These are phyloP conservation scores for Pythium rhizo-oryzae DNA, from an alignment of 352 stramenopile genomes.

Conservation along the genomic window DNA sequence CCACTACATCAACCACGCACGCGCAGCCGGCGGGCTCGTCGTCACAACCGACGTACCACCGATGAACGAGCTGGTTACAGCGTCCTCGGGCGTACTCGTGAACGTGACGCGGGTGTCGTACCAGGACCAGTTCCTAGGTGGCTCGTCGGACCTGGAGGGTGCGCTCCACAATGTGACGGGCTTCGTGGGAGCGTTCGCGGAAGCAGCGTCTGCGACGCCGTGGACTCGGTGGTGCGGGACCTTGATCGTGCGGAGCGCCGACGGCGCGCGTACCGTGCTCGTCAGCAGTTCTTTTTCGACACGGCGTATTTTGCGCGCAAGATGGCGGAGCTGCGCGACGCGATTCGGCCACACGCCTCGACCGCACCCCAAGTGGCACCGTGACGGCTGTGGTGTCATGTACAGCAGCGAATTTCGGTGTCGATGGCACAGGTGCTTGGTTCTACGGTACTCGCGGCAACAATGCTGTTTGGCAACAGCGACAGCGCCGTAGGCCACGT, in stretches of 20 bases:
- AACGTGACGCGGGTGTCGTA: too few relatives aligned
- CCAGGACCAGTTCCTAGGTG: conserved; percentile 52
- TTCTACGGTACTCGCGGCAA: too few relatives aligned
- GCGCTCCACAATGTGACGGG: conserved; percentile 44
- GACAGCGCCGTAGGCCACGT: too few relatives aligned
- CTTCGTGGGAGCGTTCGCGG: conserved; percentile 36
- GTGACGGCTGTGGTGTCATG: too few relatives aligned
- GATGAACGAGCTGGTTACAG: conserved; percentile 62
- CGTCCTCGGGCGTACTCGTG: too few relatives aligned
- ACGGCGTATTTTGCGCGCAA: too few relatives aligned
- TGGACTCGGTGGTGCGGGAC: conserved; percentile 52
- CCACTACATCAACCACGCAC: conserved; percentile 66
- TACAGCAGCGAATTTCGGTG: too few relatives aligned
- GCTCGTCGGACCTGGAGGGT: conserved; percentile 45
- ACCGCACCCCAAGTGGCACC: too few relatives aligned
- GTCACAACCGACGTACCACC: conserved; percentile 45
- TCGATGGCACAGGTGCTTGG: too few relatives aligned
- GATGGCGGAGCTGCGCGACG: conserved; percentile 40
- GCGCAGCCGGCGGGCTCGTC: conserved; percentile 40
- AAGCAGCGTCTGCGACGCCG: conserved; percentile 45
- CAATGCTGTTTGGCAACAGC: too few relatives aligned
- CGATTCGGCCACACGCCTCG: background rate
- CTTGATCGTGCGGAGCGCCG: conserved; percentile 30
- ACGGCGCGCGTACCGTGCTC: conserved; percentile 33
- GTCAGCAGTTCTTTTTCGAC: conserved; percentile 62